Conservation (phyloP, 331 rosid species). For the Pyracantha coccinea region DNA sequence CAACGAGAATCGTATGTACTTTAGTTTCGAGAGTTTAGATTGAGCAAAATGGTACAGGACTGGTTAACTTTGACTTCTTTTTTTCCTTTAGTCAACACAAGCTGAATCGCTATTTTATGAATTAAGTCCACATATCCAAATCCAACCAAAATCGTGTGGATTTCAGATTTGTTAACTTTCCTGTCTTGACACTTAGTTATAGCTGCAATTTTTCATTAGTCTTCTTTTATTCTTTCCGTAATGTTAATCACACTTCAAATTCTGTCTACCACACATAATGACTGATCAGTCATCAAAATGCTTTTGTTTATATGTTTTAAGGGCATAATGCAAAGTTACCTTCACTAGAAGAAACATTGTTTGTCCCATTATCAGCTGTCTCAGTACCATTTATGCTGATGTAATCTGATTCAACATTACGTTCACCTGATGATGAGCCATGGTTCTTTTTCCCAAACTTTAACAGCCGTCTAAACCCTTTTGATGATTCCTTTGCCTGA, state of each 20-base stretch:
- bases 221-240: not conserved
- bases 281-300: not conserved
- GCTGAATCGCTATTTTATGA: no score
- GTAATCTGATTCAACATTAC: slow-evolving; percentile 48
- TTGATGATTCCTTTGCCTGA: slow-evolving; percentile 66
- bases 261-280: not conserved
- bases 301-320: not conserved
- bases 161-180: not conserved
- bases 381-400: slow-evolving; percentile 44
- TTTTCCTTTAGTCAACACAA: no score
- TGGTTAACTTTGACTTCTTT: no score
- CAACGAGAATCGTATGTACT: no score
- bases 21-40: no score
- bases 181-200: not conserved
- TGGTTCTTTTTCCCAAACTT: slow-evolving; percentile 91
- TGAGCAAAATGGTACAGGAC: no score
- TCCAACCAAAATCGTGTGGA: no score
- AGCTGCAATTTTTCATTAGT: not conserved
- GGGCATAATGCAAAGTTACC: slow-evolving; percentile 39
- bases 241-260: not conserved
- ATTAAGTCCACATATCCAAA: no score
- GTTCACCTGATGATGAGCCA: slow-evolving; percentile 49
- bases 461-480: slow-evolving; percentile 65
- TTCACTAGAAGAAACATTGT: slow-evolving; percentile 42
- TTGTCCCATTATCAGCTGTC: slow-evolving; percentile 50